Evolutionary conservation across 805 yeast species (phyloP).

Genomic region (Groenewaldozyma salmanticensis): DNA sequence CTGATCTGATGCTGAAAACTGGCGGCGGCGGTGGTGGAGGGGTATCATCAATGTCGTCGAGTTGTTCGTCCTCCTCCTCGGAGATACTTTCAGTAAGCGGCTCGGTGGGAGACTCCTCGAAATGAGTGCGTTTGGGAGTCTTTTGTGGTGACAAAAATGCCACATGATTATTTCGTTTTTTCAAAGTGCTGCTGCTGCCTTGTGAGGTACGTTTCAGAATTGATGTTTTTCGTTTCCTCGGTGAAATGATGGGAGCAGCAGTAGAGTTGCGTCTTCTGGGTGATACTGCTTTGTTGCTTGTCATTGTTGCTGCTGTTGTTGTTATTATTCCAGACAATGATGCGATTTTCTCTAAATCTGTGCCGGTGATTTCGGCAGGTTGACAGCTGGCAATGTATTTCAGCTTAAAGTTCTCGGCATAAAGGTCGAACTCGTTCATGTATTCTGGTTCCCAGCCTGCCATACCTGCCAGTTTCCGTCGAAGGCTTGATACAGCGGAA

Average conservation of each 20-base stretch:
- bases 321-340: background rate
- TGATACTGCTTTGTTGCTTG: too few relatives aligned
- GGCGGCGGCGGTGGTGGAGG: too few relatives aligned
- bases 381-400: background rate
- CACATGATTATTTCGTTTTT: background rate
- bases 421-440: conserved; percentile 9
- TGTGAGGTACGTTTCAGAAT: background rate
- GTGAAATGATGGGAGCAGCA: background rate
- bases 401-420: conserved; percentile 5
- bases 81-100: too few relatives aligned
- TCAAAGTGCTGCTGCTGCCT: background rate
- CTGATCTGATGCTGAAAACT: too few relatives aligned
- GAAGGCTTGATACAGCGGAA: conserved; percentile 5
- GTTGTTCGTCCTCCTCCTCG: too few relatives aligned
- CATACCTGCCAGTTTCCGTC: conserved; percentile 11
- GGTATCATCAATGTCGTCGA: too few relatives aligned
- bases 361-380: background rate
- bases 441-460: conserved; percentile 16
- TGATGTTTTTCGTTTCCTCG: background rate
- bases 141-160: background rate
- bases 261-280: too few relatives aligned
- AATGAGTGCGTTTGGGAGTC: too few relatives aligned
- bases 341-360: background rate
- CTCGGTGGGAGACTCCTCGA: too few relatives aligned
- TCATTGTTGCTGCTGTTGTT: too few relatives aligned